Base-by-base conservation (phyloP, 345 rosid genomes). In the Salix koriyanagi region DNA sequence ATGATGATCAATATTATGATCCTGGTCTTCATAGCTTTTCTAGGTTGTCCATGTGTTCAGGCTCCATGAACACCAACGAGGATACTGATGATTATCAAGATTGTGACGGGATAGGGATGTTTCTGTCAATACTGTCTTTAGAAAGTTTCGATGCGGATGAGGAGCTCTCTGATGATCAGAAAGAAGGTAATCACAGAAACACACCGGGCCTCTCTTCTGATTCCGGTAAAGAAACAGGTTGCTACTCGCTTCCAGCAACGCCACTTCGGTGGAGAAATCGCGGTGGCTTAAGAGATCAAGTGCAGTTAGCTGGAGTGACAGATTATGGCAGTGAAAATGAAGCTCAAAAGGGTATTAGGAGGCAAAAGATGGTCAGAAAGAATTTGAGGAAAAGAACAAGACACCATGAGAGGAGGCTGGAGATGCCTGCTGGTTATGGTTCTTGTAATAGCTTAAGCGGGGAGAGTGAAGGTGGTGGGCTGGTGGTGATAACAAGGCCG, bases 271-370 rank as follows among this genome's bases (percentile, higher is more conserved):
- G 82, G 88, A 84, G 87, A 72, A 82, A 19, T 34, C 75, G 81
- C 2, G 75, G 74, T 0, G 82, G 64, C 21, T 42, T 15, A 52
- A 50, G 26, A 32, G 75, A 42, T 28, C 56, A 48, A 64, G 11
- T 37, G 21, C 48, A 14, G 46, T 37, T 19, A 44, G 37, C 21
- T 0, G 86, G 61, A 65, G 75, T 13, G 14, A 90, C 90, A 76
- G 94, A 91, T 37, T 96, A 91, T 56, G 91, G 92, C 0, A 93
- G 98, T 81, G 99, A 93, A 60, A 93, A 90, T 71, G 99, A 96
- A 70, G 88, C 77, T 14, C 46, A 26, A 11, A 84, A 84, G 79
- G 77, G 79, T 19, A 5, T 65, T 15, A 14, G n/a, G 70, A 76
- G 75, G 11, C 42, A 73, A 50, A 78, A 72, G 69, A 26, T n/a